Conservation (phyloP, 2,329 filamentous ascomycete species). For the Ramichloridium luteum region DNA sequence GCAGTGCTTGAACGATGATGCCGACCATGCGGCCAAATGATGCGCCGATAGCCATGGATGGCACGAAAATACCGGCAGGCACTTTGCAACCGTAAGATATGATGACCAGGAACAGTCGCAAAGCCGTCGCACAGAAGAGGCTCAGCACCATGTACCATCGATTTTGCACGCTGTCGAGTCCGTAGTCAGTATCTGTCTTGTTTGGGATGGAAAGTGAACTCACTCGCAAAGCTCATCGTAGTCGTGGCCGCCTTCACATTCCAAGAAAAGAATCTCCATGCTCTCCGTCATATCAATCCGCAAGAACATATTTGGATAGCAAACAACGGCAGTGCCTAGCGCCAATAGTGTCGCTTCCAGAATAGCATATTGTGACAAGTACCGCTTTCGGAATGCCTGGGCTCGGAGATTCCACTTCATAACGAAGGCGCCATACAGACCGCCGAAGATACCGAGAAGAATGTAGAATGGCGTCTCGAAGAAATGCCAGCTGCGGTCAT, state of each 20-base stretch:
- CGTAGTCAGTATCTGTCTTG: constrained; percentile 11
- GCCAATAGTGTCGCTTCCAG: constrained; percentile 78
- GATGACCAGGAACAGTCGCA: constrained; percentile 77
- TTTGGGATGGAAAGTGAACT: constrained; percentile 26
- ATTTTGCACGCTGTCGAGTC: constrained; percentile 40
- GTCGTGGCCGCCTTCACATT: constrained; percentile 80
- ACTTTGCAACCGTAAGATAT: constrained; percentile 98
- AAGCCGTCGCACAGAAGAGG: constrained; percentile 62
- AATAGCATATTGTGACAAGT: constrained; percentile 70
- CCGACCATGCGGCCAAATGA: constrained; percentile 90
- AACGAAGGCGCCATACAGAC: constrained; percentile 88
- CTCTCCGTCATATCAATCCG: constrained; percentile 98
- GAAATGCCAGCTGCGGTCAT: constrained; percentile 94
- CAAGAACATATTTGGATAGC: constrained; percentile 90
- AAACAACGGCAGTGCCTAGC: constrained; percentile 74
- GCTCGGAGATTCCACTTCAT: constrained; percentile 94
- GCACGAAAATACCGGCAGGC: constrained; percentile 93
- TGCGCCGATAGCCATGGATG: constrained; percentile 93
- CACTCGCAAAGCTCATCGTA: constrained; percentile 82
- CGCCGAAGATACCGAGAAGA: constrained; percentile 81
- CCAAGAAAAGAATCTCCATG: constrained; percentile 94
- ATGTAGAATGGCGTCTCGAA: constrained; percentile 92
- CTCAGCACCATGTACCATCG: constrained; percentile 69
- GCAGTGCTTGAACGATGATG: constrained; percentile 79
- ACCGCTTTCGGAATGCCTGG: constrained; percentile 88